phyloP scores from a whole-genome alignment of 2,329 filamentous ascomycete genomes.

The Fonsecaea erecta region DNA sequence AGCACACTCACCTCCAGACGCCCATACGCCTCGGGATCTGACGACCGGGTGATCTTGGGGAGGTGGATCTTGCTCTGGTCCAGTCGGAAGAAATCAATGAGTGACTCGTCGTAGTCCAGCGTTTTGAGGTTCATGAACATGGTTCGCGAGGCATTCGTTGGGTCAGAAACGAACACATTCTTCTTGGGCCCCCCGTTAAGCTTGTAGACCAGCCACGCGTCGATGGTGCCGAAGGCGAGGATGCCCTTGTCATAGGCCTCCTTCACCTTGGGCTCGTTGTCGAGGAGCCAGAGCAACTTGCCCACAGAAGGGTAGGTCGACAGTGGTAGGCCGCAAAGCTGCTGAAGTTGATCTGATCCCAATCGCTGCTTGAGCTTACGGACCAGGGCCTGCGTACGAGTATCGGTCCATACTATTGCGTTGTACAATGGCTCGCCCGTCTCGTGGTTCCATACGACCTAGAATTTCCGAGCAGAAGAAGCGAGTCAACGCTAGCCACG shows the following conservation, averaged over 20 bases:
- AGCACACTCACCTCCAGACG: conserved; percentile 67
- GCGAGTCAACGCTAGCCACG: neutral
- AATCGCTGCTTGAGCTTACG: conserved; percentile 72
- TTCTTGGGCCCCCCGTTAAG: conserved; percentile 71
- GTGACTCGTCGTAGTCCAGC: conserved; percentile 75
- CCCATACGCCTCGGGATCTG: conserved; percentile 74
- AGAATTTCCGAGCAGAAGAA: neutral
- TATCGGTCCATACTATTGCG: conserved; percentile 90
- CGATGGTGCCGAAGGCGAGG: conserved; percentile 83
- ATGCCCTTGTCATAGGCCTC: conserved; percentile 76
- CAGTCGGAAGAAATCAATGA: conserved; percentile 79
- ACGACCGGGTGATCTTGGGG: conserved; percentile 81
- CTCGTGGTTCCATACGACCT: conserved; percentile 75
- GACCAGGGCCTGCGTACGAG: conserved; percentile 74
- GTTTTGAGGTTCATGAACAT: conserved; percentile 93
- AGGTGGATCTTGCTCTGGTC: conserved; percentile 72
- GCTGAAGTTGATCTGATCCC: conserved; percentile 69
- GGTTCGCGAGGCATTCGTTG: conserved; percentile 84
- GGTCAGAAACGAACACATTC: conserved; percentile 78
- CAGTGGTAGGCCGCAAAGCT: conserved; percentile 78
- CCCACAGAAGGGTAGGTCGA: conserved; percentile 87
- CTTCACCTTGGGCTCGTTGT: conserved; percentile 71
- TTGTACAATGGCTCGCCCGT: conserved; percentile 84
- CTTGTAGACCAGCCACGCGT: conserved; percentile 84
- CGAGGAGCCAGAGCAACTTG: conserved; percentile 81